Percentiles rank a stretch among this genome's conserved stretches.
phyloP scores from a whole-genome alignment of 106 monocot genomes.

The Dioscorea zingiberensis region DNA sequence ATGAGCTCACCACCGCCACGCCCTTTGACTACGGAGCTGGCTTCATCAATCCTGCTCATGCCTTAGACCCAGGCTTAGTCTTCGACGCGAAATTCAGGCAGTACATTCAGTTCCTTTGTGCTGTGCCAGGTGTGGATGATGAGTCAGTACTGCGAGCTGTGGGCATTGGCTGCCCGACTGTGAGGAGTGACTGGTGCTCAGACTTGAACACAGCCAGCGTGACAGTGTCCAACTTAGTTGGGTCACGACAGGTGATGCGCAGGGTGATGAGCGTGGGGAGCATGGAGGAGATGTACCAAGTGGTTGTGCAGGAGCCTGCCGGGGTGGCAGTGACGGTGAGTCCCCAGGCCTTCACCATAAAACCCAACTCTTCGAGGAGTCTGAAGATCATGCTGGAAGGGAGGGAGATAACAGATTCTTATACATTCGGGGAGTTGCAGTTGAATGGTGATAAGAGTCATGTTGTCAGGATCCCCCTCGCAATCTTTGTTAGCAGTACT shows the following conservation, averaged over 20 bases:
- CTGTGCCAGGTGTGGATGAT: slow-evolving; percentile 50
- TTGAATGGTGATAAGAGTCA: slow-evolving; percentile 53
- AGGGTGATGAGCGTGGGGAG: slow-evolving; percentile 46
- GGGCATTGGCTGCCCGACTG: slow-evolving; percentile 44
- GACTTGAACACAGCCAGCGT: slow-evolving; percentile 71
- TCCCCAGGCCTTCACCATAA: slow-evolving; percentile 38
- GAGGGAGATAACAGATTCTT: slow-evolving; percentile 20
- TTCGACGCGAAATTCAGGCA: slow-evolving; percentile 41
- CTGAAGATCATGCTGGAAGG: slow-evolving; percentile 50
- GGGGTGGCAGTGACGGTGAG: slow-evolving; percentile 47
- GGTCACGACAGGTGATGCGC: slow-evolving; percentile 44
- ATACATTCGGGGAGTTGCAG: slow-evolving; percentile 55
- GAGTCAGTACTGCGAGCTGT: slow-evolving; percentile 43
- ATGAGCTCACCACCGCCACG: slow-evolving; percentile 20
- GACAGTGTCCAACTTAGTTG: slow-evolving; percentile 47
- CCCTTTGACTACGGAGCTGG: slow-evolving; percentile 78
- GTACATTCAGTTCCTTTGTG: slow-evolving; percentile 65
- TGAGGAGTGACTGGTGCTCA: slow-evolving; percentile 37
- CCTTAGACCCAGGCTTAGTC: slow-evolving; percentile 62
- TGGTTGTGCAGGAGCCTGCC: slow-evolving; percentile 33
- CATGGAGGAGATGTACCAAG: slow-evolving; percentile 40
- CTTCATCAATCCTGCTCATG: slow-evolving; percentile 41
- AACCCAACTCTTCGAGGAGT: slow-evolving; percentile 14
- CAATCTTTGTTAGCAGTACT: slow-evolving; percentile 42
- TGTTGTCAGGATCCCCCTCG: slow-evolving; percentile 52